Conservation (phyloP, 1,139 yeast genomes). For the Kurtzmaniella quercitrusa region DNA sequence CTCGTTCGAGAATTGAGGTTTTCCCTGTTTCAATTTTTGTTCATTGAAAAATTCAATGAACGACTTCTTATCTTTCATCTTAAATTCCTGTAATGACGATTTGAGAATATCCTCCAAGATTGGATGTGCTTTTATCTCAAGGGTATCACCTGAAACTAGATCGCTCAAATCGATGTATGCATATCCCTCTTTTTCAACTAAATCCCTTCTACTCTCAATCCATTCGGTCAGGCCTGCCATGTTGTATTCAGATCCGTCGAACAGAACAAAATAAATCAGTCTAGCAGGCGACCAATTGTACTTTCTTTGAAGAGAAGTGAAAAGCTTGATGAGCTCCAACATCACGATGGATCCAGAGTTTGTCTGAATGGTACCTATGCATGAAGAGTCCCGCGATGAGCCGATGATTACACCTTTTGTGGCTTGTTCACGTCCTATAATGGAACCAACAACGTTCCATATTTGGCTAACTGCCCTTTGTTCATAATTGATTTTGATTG, state of each 20-base stretch:
- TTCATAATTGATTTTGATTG: constrained; percentile 37
- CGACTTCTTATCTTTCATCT: constrained; percentile 9
- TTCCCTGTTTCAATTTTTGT: constrained; percentile 18
- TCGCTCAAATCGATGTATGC: constrained; percentile 77
- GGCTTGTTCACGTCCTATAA: constrained; percentile 76
- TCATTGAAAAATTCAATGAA: constrained; percentile 27
- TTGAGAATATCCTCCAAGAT: constrained; percentile 46
- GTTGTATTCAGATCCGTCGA: constrained; percentile 82
- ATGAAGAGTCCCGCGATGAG: constrained; percentile 75
- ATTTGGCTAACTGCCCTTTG: constrained; percentile 61
- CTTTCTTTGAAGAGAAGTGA: constrained; percentile 62
- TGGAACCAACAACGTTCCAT: constrained; percentile 77
- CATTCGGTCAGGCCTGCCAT: constrained; percentile 83
- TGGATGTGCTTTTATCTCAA: constrained; percentile 67
- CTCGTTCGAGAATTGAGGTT: constrained; percentile 30
- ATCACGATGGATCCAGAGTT: constrained; percentile 75
- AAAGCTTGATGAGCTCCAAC: constrained; percentile 65
- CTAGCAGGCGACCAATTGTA: constrained; percentile 83
- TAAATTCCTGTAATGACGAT: constrained; percentile 37
- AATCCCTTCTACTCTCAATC: constrained; percentile 55
- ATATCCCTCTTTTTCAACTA: constrained; percentile 57
- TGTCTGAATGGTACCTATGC: constrained; percentile 72
- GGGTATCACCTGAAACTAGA: constrained; percentile 58
- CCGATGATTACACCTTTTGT: constrained; percentile 77
- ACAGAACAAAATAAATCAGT: constrained; percentile 77